Conservation (phyloP, 495 filamentous ascomycete species). For the Aspergillus asperescens region DNA sequence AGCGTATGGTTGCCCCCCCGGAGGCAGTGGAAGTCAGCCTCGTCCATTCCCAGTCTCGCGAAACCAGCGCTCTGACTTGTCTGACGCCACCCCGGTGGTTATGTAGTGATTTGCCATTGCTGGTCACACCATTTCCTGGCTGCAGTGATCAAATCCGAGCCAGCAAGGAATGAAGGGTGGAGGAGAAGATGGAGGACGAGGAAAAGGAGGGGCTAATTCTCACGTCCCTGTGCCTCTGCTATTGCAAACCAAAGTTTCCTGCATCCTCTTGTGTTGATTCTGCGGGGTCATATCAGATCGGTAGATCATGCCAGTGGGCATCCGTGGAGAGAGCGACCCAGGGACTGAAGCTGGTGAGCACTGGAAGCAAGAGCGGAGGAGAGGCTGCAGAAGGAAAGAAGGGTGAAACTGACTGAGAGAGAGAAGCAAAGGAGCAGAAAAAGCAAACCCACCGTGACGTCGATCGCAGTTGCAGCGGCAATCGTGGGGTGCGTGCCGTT, state of each 20-base stretch:
- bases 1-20: background rate
- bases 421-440: conserved; percentile 1
- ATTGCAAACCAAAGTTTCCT: background rate
- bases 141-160: background rate
- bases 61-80: conserved; percentile 14
- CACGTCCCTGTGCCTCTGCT: too few species aligned
- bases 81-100: conserved; percentile 13
- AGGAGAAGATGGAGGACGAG: background rate
- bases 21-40: background rate
- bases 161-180: background rate
- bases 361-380: background rate
- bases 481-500: conserved; percentile 7
- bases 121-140: conserved; percentile 4
- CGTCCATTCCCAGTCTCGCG: background rate
- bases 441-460: conserved; percentile 1
- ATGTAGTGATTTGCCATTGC: conserved; percentile 6
- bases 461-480: conserved; percentile 15
- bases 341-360: background rate
- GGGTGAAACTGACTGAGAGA: background rate
- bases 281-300: background rate
- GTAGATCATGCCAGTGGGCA: background rate
- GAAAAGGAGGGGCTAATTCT: background rate
- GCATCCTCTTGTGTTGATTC: background rate
- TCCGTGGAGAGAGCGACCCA: background rate
- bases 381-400: background rate